Conservation (phyloP, 2,329 filamentous ascomycete genomes). For the Sphaceloma murrayae region DNA sequence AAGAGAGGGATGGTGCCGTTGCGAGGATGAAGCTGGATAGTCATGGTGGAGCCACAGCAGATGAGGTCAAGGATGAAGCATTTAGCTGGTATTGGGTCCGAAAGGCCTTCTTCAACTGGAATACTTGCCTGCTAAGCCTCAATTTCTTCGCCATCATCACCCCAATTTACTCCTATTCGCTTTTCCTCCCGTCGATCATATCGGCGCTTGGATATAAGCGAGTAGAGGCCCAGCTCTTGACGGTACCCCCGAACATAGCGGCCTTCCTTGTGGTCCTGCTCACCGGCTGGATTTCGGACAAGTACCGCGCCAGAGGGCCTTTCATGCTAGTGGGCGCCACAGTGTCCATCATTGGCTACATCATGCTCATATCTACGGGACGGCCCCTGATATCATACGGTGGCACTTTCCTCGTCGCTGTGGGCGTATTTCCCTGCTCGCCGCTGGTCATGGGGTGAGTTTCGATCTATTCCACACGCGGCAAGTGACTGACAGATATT, state of each 20-base stretch:
- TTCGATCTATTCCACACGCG: too few species aligned
- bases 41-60: conserved; percentile 19
- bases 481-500: too few species aligned
- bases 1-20: conserved; percentile 23
- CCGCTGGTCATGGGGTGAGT: too few species aligned
- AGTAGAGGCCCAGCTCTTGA: conserved; percentile 32
- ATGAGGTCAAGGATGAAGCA: conserved; percentile 20
- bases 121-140: conserved; percentile 21
- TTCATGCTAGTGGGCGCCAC: conserved; percentile 28
- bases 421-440: too few species aligned
- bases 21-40: conserved; percentile 25
- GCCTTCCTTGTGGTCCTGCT: conserved; percentile 30
- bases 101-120: conserved; percentile 22
- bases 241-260: conserved; percentile 31
- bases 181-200: conserved; percentile 41
- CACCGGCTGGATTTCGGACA: conserved; percentile 29
- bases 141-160: conserved; percentile 23
- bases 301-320: conserved; percentile 28
- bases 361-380: conserved; percentile 29
- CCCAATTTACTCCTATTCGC: conserved; percentile 35
- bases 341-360: conserved; percentile 30
- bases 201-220: conserved; percentile 34
- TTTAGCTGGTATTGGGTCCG: conserved; percentile 23
- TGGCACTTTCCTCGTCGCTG: conserved; percentile 30
- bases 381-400: conserved; percentile 29